Percentiles rank a stretch among this genome's conserved stretches.
phyloP scores from a whole-genome alignment of 331 rosid species.

The Malus hybrid region DNA sequence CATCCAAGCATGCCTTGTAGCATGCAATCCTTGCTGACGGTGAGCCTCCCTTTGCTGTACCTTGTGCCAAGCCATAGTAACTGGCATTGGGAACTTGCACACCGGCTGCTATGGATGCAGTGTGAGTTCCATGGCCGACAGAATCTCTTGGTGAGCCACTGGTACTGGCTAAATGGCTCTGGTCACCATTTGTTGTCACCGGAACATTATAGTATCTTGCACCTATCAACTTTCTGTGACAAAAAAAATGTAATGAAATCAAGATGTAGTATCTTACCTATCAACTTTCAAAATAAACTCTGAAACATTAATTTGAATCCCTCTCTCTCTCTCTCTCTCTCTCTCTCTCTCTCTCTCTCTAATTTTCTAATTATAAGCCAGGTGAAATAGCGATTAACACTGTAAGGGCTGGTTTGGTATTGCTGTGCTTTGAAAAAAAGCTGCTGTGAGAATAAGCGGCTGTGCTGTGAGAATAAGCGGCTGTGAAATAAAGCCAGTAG shows the following conservation, averaged over 20 bases:
- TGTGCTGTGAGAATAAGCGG: no score
- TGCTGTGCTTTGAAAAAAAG: no score
- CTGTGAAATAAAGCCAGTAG: no score
- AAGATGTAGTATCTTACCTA: neutral
- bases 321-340: neutral
- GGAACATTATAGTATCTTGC: conserved; percentile 67
- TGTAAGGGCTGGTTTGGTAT: no score
- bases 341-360: neutral
- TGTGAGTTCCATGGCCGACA: conserved; percentile 89
- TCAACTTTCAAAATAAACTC: no score
- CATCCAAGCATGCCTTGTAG: conserved; percentile 71
- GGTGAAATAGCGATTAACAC: neutral
- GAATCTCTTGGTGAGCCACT: conserved; percentile 73
- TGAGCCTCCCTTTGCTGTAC: conserved; percentile 75
- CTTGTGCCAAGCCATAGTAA: conserved; percentile 68
- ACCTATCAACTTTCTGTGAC: conserved; percentile 74
- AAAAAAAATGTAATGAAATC: neutral
- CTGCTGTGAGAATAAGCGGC: no score
- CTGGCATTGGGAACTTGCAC: conserved; percentile 54
- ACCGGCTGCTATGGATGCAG: conserved; percentile 77
- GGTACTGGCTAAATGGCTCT: conserved; percentile 18
- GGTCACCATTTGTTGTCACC: conserved; percentile 15
- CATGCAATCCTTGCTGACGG: conserved; percentile 77
- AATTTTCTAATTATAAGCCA: neutral
- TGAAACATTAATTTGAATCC: no score